A percentile compares a stretch with the other conserved stretches of the same genome.
Conservation (phyloP, 2,329 filamentous ascomycete genomes). For the Chaetomium strumarium region DNA sequence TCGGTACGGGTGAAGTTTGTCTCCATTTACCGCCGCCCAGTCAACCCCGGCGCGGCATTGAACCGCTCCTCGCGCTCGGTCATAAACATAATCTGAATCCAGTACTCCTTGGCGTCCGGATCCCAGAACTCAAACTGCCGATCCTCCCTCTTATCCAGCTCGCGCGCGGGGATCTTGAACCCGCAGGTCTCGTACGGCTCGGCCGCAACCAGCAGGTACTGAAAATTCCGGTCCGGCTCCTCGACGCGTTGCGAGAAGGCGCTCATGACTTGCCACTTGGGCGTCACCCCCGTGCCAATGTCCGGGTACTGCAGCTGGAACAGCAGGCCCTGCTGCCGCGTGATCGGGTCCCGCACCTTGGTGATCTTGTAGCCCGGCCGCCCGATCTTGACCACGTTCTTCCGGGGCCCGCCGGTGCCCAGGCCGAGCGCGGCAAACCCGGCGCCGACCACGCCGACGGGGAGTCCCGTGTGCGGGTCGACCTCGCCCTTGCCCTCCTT, state of each 20-base stretch:
- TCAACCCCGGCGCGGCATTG: constrained; percentile 57
- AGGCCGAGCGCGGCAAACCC: constrained; percentile 48
- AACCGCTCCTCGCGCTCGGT: constrained; percentile 94
- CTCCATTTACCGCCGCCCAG: constrained; percentile 37
- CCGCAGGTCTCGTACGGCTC: constrained; percentile 97
- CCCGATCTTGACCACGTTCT: constrained; percentile 90
- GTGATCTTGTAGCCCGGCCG: constrained; percentile 97
- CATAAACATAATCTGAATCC: constrained; percentile 97
- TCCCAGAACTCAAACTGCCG: constrained; percentile 95
- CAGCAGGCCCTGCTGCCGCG: constrained; percentile 81
- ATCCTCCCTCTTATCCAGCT: constrained; percentile 84
- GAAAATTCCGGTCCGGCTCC: constrained; percentile 87
- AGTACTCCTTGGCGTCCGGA: constrained; percentile 92
- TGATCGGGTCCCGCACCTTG: constrained; percentile 85
- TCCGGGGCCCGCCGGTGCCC: constrained; percentile 56
- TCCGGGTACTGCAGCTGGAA: constrained; percentile 97
- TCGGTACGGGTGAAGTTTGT: not conserved
- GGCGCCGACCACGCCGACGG: constrained; percentile 70
- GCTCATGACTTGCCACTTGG: constrained; percentile 93
- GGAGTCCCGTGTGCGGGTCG: constrained; percentile 62
- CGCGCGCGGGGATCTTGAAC: constrained; percentile 90
- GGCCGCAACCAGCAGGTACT: constrained; percentile 90
- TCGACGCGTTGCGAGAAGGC: constrained; percentile 95
- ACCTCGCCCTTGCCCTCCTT: constrained; percentile 73
- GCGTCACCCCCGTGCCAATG: constrained; percentile 67